These are phyloP conservation scores for Solanum hybrid DNA, from an alignment of 305 asterid genomes.

Conservation along the genomic window DNA sequence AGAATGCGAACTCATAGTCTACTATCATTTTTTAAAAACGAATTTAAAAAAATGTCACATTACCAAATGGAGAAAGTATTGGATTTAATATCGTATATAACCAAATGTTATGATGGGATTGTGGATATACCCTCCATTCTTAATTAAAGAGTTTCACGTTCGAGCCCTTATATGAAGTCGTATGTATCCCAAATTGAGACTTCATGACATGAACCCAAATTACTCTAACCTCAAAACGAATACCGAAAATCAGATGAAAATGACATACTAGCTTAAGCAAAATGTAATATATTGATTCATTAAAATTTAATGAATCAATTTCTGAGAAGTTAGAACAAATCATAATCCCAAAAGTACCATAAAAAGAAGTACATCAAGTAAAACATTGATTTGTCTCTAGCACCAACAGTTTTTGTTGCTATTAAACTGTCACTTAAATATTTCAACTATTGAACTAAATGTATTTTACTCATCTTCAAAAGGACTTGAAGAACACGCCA, in stretches of 20 bases:
- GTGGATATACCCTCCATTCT: no score
- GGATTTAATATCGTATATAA: neutral
- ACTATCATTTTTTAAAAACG: neutral
- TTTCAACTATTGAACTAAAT: neutral
- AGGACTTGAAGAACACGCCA: neutral
- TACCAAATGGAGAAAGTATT: neutral
- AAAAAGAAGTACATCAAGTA: neutral
- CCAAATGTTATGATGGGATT: neutral
- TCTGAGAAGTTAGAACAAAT: neutral
- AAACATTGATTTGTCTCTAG: neutral
- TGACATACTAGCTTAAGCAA: neutral
- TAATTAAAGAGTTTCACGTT: no score
- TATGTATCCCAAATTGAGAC: neutral
- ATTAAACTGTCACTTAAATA: no score
- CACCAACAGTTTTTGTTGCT: neutral
- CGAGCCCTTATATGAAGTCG: neutral
- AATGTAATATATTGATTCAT: neutral
- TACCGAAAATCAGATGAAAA: neutral
- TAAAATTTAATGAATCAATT: neutral
- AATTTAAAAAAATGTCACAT: neutral
- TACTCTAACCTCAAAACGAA: neutral
- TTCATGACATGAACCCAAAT: neutral
- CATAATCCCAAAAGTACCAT: neutral
- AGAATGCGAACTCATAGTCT: neutral
- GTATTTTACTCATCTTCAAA: neutral